Conservation (phyloP, 140 eudicot species). For the Oenanthe javanica region DNA sequence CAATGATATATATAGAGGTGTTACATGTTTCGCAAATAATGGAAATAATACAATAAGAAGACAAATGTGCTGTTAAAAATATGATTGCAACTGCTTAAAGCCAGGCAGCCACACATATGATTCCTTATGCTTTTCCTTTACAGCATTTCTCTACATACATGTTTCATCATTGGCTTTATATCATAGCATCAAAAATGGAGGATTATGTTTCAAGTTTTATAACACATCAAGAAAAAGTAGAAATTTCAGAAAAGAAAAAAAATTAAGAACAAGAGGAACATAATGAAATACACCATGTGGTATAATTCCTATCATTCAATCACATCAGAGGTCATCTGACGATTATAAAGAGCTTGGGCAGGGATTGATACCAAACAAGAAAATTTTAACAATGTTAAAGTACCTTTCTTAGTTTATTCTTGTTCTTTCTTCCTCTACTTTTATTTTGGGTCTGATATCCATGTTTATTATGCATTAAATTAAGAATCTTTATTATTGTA, state of each 20-base stretch:
- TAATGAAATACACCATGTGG: not conserved
- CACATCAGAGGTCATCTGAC: slow-evolving; percentile 1
- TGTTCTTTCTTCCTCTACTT: not conserved
- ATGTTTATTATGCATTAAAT: not conserved
- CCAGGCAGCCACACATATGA: not conserved
- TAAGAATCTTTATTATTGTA: not conserved
- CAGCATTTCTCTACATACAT: not conserved
- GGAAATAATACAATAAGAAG: not conserved
- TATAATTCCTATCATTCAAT: not conserved
- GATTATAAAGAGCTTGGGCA: not conserved
- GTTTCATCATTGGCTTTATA: not conserved
- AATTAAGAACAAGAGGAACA: not conserved
- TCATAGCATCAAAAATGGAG: slow-evolving; percentile 4
- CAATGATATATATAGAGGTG: not conserved
- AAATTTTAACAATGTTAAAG: slow-evolving; percentile 3
- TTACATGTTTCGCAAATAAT: slow-evolving; percentile 1
- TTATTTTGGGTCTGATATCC: not conserved
- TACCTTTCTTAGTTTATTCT: not conserved
- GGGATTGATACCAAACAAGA: slow-evolving; percentile 2
- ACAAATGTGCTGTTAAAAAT: not conserved
- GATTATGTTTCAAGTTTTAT: not conserved
- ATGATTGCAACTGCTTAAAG: slow-evolving; percentile 5
- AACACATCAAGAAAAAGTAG: not conserved
- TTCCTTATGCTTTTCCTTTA: slow-evolving; percentile 1
- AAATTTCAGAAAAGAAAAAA: not conserved